Conservation (phyloP, 129 eudicot genomes). For the Ambrosia artemisiifolia region DNA sequence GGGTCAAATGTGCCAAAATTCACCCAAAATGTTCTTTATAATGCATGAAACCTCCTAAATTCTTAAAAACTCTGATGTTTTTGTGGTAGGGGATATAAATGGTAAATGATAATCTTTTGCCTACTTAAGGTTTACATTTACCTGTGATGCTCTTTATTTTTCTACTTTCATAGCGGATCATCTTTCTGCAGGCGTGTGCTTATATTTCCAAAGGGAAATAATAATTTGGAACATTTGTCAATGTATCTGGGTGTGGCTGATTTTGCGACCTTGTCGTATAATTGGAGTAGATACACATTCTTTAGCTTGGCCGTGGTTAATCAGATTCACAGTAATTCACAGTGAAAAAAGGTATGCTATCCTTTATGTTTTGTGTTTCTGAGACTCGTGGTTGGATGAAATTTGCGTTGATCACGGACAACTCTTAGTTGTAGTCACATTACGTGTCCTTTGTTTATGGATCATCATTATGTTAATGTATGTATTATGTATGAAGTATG, state of each 20-base stretch:
- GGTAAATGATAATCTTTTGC: conserved; percentile 41
- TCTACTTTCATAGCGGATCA: conserved; percentile 16
- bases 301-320: conserved; percentile 86
- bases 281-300: conserved; percentile 92
- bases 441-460: not conserved
- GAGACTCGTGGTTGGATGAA: conserved; percentile 2
- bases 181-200: conserved; percentile 72
- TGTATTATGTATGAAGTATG: conserved; percentile 7
- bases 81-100: conserved; percentile 76
- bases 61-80: conserved; percentile 51
- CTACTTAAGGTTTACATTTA: conserved; percentile 1
- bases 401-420: not conserved
- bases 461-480: not conserved
- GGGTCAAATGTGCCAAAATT: not conserved
- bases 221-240: conserved; percentile 71
- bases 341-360: conserved; percentile 61
- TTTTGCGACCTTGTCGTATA: conserved; percentile 68
- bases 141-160: not conserved
- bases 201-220: conserved; percentile 90
- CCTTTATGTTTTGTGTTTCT: not conserved
- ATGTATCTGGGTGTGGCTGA: conserved; percentile 95
- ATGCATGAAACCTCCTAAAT: not conserved
- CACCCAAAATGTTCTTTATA: not conserved
- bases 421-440: conserved; percentile 8
- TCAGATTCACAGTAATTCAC: conserved; percentile 60